phyloP scores from a whole-genome alignment of 2,329 filamentous ascomycete species.

The Juglanconis sp. region DNA sequence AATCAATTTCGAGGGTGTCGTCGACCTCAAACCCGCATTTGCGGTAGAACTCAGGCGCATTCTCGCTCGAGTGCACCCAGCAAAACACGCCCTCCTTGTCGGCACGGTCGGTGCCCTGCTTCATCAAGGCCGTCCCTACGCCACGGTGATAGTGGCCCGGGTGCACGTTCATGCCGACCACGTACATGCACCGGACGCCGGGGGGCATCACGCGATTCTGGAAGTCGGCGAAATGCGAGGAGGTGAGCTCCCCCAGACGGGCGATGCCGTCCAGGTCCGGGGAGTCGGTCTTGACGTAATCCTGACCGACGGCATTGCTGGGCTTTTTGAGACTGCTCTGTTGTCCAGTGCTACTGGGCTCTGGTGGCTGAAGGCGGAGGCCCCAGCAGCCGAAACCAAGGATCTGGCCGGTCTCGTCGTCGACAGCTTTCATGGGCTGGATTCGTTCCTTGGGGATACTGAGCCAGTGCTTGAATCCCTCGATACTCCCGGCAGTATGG shows the following conservation, averaged over 20 bases:
- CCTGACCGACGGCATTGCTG: background rate
- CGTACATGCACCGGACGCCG: constrained; percentile 30
- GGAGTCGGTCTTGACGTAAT: background rate
- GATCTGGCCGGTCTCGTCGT: constrained; percentile 26
- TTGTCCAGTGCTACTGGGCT: background rate
- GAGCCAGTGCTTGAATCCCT: constrained; percentile 23
- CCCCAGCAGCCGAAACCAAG: constrained; percentile 35
- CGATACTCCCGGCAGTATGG: constrained; percentile 24
- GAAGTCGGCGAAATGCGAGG: constrained; percentile 29
- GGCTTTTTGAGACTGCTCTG: background rate
- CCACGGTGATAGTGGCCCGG: constrained; percentile 30
- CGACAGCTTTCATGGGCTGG: constrained; percentile 31
- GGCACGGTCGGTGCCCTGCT: constrained; percentile 29
- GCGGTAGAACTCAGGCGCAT: constrained; percentile 27
- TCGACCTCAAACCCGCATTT: constrained; percentile 29
- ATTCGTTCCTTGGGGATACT: constrained; percentile 19
- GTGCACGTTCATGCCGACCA: constrained; percentile 31
- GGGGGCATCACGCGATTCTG: constrained; percentile 25
- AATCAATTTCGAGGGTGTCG: constrained; percentile 27
- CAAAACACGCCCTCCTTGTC: constrained; percentile 28
- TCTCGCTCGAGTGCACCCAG: constrained; percentile 35
- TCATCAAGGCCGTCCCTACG: constrained; percentile 31
- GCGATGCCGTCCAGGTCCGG: constrained; percentile 24
- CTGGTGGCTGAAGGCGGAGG: constrained; percentile 25
- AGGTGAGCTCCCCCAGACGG: constrained; percentile 28